Conservation (phyloP, 1,284 basidiomycete species). For the Ceraceosorus bombacis region DNA sequence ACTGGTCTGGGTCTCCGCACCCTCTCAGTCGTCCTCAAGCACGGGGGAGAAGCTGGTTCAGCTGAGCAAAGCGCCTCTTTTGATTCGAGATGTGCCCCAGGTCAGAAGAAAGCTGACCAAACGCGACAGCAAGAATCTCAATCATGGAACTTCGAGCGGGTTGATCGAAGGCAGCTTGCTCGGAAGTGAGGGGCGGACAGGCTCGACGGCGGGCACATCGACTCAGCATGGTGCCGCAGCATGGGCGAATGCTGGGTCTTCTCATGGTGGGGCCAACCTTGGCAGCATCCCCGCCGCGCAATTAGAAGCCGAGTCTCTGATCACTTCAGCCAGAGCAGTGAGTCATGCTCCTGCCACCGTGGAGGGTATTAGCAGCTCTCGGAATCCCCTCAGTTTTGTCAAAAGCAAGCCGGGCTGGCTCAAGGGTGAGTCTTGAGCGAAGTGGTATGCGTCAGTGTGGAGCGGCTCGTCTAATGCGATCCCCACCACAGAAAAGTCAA, state of each 20-base stretch:
- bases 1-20: no score
- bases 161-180: no score
- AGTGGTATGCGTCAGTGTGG: neutral
- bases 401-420: conserved; percentile 14
- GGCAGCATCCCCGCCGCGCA: no score
- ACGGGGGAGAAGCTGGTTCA: no score
- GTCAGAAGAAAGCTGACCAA: conserved; percentile 12
- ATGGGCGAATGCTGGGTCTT: neutral
- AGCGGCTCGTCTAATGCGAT: neutral
- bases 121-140: conserved; percentile 4
- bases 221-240: neutral
- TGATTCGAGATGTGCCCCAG: conserved; percentile 13
- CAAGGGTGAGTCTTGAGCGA: neutral
- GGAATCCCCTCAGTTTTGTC: neutral
- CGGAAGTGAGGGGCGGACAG: neutral
- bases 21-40: no score
- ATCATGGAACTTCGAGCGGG: conserved; percentile 1
- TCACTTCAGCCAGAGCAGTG: no score
- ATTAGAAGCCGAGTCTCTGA: no score
- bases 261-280: neutral
- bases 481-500: conserved; percentile 10
- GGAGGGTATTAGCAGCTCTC: no score
- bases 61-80: conserved; percentile 4
- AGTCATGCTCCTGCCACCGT: no score
- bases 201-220: neutral